A percentile compares a stretch with the other conserved stretches of the same genome.
phyloP scores from a whole-genome alignment of 225 moss, liverwort and hornwort species.

The Sphagnum contortum region DNA sequence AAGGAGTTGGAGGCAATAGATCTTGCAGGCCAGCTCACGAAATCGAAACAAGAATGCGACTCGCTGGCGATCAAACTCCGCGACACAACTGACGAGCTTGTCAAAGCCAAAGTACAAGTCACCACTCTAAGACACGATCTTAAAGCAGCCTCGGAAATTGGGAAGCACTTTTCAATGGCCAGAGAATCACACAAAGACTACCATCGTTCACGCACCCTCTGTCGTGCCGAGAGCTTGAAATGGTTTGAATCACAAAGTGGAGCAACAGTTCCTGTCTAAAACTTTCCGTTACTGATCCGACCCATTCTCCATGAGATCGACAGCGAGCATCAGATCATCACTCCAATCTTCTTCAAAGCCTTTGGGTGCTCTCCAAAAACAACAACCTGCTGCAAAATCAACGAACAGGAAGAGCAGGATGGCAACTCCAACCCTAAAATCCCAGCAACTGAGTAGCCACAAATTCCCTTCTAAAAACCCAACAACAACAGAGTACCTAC shows the following conservation, averaged over 20 bases:
- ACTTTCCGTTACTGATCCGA: no score
- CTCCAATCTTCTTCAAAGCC: no score
- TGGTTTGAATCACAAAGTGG: not conserved
- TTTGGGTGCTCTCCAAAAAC: no score
- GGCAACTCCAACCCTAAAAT: no score
- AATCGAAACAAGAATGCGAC: conserved; percentile 20
- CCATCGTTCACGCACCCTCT: conserved; percentile 6
- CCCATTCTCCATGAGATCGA: no score
- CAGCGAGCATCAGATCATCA: no score
- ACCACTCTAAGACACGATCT: not conserved
- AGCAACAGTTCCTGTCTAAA: no score
- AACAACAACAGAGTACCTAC: no score
- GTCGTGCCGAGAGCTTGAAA: conserved; percentile 36
- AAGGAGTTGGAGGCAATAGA: conserved; percentile 34
- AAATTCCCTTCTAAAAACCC: no score
- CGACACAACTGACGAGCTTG: conserved; percentile 7
- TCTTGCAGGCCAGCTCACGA: conserved; percentile 19
- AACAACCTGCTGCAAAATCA: no score
- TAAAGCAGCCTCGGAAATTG: not conserved
- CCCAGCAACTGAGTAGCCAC: no score
- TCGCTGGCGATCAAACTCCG: conserved; percentile 2
- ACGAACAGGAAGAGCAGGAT: no score
- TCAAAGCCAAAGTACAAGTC: conserved; percentile 11
- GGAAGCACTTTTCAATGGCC: conserved; percentile 11
- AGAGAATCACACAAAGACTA: not conserved